These are phyloP conservation scores for Rhodamnia argentea DNA, from an alignment of 345 rosid species.

Conservation along the genomic window DNA sequence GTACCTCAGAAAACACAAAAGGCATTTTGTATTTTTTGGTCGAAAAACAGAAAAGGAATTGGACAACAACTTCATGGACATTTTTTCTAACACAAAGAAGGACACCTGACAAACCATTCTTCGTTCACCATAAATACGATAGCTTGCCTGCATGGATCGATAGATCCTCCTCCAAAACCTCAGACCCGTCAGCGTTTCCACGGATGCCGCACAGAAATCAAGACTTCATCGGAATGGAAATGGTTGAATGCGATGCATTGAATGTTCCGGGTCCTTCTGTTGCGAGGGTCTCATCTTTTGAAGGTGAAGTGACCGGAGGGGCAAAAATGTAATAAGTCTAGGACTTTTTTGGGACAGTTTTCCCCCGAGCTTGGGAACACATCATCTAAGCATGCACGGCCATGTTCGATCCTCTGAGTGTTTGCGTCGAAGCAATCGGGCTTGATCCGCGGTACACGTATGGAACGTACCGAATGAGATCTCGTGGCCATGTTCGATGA, in stretches of 20 bases:
- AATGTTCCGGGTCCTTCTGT: background rate
- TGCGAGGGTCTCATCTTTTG: background rate
- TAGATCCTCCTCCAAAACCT: background rate
- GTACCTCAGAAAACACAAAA: background rate
- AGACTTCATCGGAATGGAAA: background rate
- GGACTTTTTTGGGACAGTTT: too few species aligned
- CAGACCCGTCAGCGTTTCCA: background rate
- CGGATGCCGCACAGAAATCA: background rate
- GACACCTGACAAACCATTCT: background rate
- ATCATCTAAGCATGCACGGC: background rate
- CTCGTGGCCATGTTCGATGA: background rate
- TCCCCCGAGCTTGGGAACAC: background rate
- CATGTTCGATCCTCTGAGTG: background rate
- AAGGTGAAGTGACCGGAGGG: background rate
- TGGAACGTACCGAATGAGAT: background rate
- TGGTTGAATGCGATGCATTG: background rate
- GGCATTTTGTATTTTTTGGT: too few species aligned
- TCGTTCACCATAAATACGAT: background rate
- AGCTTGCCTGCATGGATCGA: background rate
- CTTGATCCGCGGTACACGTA: background rate
- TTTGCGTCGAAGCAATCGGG: background rate
- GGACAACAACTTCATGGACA: background rate
- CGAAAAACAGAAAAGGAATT: background rate
- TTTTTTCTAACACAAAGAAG: background rate
- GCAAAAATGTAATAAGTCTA: too few species aligned